Base-by-base conservation (phyloP, 2,329 filamentous ascomycete genomes). In the Sclerotinia sclerotiorum region DNA sequence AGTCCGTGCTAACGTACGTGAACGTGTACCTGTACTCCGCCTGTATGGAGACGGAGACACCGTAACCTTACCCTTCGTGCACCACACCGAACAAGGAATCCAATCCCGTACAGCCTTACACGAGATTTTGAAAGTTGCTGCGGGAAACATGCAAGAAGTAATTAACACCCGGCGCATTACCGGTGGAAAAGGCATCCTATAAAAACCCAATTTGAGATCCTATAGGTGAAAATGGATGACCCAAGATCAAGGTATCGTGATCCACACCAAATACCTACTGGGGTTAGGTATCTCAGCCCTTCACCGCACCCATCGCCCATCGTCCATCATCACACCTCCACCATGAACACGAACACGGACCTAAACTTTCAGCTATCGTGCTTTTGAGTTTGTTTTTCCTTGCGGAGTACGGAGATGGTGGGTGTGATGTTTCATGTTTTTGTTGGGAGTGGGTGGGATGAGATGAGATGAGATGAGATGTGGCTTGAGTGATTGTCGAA, bases 201-300 rank as follows among this genome's bases (percentile, higher is more conserved):
- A 19, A 24, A 35, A 35, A 58, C 24, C 32, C 55, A 35, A 42
- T n/a, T 42, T 17, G 55, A 57, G n/a, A 15, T 27, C 35, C 39
- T 44, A 58, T 61, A 61, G 21, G 7, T 15, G 32, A n/a, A 17
- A 5, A 1, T 32, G 58, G 17, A 35, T 29, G 44, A 24, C 3
- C 13, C 21, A 24, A 11, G 35, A 49, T 48, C 58, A 61, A 49
- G 19, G 44, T 49, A 49, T 61, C 27, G 27, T 35, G 44, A 35
- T 49, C 21, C 13, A 61, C 44, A 61, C 17, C 4, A 55, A 32
- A 42, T 15, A 42, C 11, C 39, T n/a, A n/a, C 21, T 1, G 7
- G 3, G 19, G 19, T 32, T 32, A 56, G 54, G 29, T 57, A 61
- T 35, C 29, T 49, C 58, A 61, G 58, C 58, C 29, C 44, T 61